Evolutionary conservation across 306 rosid genomes (phyloP).

Genomic region (Lablab purpureus): DNA sequence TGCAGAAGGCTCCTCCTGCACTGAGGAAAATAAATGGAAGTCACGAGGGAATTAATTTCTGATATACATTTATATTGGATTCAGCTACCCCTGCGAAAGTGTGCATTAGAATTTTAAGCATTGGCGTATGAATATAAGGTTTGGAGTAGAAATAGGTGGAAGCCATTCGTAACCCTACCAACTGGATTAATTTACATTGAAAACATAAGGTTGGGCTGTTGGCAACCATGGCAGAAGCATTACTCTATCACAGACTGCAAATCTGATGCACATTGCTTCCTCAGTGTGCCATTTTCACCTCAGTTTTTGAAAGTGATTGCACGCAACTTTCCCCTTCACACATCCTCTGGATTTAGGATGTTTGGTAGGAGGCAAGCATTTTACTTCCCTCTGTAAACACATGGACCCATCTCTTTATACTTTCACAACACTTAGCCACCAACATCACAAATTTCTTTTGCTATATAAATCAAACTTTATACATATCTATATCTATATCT

Average conservation of each 20-base stretch:
- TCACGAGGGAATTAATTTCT: conserved; percentile 53
- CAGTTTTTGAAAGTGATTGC: neutral
- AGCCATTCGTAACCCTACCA: conserved; percentile 30
- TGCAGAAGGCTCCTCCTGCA: no score
- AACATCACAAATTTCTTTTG: no score
- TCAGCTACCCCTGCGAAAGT: conserved; percentile 41
- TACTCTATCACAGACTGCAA: conserved; percentile 29
- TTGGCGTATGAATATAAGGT: neutral
- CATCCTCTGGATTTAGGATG: neutral
- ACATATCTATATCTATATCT: no score
- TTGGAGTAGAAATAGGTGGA: conserved; percentile 32
- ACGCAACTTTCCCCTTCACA: neutral
- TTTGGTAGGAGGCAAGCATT: conserved; percentile 1
- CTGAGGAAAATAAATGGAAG: conserved; percentile 38
- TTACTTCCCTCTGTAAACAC: neutral
- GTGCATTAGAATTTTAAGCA: conserved; percentile 31
- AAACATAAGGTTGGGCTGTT: conserved; percentile 23
- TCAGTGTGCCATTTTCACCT: neutral
- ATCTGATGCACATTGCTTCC: conserved; percentile 32
- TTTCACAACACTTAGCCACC: no score
- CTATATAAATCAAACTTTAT: no score
- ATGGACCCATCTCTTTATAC: no score
- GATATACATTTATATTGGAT: conserved; percentile 16
- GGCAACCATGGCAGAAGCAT: conserved; percentile 22
- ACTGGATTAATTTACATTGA: conserved; percentile 43